A percentile compares a stretch with the other conserved stretches of the same genome.
Conservation (phyloP, 371 early-diverging fungal species). For the Syncephalis plumigaleata region DNA sequence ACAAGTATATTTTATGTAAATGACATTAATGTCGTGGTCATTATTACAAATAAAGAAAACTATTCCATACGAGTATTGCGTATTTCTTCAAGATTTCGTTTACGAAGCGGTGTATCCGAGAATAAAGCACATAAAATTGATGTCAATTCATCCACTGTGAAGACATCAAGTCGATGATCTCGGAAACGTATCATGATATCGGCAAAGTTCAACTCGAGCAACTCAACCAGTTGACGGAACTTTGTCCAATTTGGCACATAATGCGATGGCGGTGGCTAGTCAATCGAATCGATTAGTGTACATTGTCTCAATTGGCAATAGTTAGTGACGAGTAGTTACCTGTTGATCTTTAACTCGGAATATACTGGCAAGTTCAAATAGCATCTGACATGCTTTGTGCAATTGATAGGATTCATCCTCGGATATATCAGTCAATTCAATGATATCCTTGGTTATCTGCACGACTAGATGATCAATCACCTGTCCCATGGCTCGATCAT, state of each 20-base stretch:
- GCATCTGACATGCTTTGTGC: constrained; percentile 22
- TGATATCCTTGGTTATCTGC: constrained; percentile 29
- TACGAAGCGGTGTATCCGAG: constrained; percentile 46
- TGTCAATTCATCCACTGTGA: constrained; percentile 31
- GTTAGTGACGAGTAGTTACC: no score
- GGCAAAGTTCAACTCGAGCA: constrained; percentile 45
- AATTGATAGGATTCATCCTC: constrained; percentile 47
- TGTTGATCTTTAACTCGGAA: constrained; percentile 9
- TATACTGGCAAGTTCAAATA: constrained; percentile 25
- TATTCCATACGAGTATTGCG: not conserved
- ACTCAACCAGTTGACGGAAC: constrained; percentile 34
- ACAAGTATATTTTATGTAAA: no score
- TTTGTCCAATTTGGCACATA: constrained; percentile 22
- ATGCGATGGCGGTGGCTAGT: not conserved
- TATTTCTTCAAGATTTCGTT: constrained; percentile 43
- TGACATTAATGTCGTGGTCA: no score
- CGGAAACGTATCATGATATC: constrained; percentile 45
- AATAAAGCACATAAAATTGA: constrained; percentile 43
- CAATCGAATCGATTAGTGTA: no score
- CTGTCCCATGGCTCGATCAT: constrained; percentile 17
- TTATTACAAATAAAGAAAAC: no score
- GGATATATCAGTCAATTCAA: constrained; percentile 38
- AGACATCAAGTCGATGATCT: constrained; percentile 29
- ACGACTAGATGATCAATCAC: constrained; percentile 23
- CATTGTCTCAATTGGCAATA: no score